Base-by-base conservation (phyloP, 1,284 basidiomycete genomes). In the Schizopora paradoxa region DNA sequence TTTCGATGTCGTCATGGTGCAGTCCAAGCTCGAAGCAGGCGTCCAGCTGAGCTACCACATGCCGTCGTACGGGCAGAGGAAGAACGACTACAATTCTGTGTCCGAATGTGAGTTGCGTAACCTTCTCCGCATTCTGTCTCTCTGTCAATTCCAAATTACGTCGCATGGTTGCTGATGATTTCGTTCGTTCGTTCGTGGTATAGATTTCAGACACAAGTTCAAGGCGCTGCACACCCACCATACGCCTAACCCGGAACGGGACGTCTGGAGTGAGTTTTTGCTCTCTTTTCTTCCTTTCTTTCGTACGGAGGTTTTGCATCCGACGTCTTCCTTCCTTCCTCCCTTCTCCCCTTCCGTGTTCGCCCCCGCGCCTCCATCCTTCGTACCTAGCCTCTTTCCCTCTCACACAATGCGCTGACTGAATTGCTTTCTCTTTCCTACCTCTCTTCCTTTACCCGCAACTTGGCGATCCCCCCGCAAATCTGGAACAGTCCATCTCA, bases 401-500 rank as follows among this genome's bases (percentile, higher is more conserved):
- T 32, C 13, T 11, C 13, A 14, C 5, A 19, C 28, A 16, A 21
- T 39, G 13, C 13, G 10, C 48, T 48, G n/a, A n/a, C n/a, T n/a
- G n/a, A n/a, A n/a, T n/a, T n/a, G n/a, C n/a, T n/a, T n/a, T n/a
- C n/a, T n/a, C n/a, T n/a, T n/a, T n/a, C n/a, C n/a, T n/a, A n/a
- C n/a, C n/a, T n/a, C n/a, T n/a, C n/a, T n/a, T n/a, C n/a, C n/a
- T n/a, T n/a, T n/a, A n/a, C n/a, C n/a, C n/a, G n/a, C n/a, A n/a
- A n/a, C n/a, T n/a, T n/a, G n/a, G n/a, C n/a, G n/a, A n/a, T n/a
- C n/a, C n/a, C n/a, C n/a, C n/a, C n/a, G n/a, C n/a, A n/a, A n/a
- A n/a, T n/a, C n/a, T n/a, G n/a, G n/a, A n/a, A n/a, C n/a, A 86
- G 84, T 84, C 47, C 86, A 88, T 61, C 70, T 83, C 51, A 90